A percentile compares a stretch with the other conserved stretches of the same genome.
These are phyloP conservation scores for Globisporangium viniferum DNA, from an alignment of 352 stramenopile species.

Conservation along the genomic window DNA sequence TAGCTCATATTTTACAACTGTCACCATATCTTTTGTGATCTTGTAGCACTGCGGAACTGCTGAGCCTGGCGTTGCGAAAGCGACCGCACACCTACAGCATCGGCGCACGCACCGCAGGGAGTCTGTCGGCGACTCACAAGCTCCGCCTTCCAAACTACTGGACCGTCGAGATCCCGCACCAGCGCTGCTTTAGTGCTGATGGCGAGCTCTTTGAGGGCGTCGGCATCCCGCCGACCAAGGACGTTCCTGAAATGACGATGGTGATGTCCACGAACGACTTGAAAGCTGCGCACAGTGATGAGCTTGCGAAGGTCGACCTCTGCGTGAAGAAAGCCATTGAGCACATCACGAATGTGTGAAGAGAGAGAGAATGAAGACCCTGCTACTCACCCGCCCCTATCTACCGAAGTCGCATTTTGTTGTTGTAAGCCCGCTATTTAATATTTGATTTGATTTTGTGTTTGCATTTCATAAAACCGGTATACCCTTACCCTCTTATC, in stretches of 20 bases:
- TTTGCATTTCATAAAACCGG: background rate
- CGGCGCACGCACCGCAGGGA: constrained; percentile 53
- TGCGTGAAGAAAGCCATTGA: constrained; percentile 72
- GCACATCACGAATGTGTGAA: constrained; percentile 59
- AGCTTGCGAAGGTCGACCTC: constrained; percentile 35
- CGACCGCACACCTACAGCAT: constrained; percentile 60
- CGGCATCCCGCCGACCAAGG: constrained; percentile 56
- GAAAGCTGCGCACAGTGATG: background rate
- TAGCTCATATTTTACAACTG: background rate
- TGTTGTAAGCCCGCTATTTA: constrained; percentile 9
- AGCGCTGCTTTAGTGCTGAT: constrained; percentile 66
- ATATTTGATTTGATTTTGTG: constrained; percentile 7
- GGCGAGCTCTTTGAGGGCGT: constrained; percentile 56
- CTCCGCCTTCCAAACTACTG: constrained; percentile 81
- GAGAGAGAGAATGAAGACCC: background rate
- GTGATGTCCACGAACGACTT: background rate
- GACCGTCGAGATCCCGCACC: constrained; percentile 74
- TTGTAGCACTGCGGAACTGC: constrained; percentile 60
- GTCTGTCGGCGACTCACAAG: constrained; percentile 56
- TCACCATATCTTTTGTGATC: constrained; percentile 3
- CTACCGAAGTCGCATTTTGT: background rate
- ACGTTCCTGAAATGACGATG: constrained; percentile 19
- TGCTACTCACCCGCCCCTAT: too few species aligned
- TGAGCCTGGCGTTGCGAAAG: constrained; percentile 66
- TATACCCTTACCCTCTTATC: background rate